phyloP scores from a whole-genome alignment of 192 early-diverging fungal species.

The Coemansia sp. region DNA sequence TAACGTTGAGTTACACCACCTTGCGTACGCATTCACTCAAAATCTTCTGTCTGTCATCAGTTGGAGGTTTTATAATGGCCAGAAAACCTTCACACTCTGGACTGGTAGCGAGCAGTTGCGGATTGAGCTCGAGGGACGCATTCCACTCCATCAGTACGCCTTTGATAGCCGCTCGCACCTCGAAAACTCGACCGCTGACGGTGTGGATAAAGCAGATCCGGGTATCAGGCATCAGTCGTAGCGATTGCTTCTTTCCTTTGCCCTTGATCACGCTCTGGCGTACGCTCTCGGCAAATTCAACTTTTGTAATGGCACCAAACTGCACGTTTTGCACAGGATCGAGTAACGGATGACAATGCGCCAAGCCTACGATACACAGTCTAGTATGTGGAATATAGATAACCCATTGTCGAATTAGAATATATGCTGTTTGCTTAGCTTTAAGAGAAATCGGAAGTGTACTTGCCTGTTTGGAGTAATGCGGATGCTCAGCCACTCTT shows the following conservation, averaged over 20 bases:
- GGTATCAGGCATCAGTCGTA: constrained; percentile 31
- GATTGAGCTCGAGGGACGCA: constrained; percentile 16
- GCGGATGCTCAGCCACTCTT: constrained; percentile 40
- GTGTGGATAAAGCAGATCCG: constrained; percentile 40
- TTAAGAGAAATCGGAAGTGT: background rate
- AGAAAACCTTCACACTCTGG: constrained; percentile 27
- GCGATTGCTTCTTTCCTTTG: constrained; percentile 44
- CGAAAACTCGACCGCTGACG: constrained; percentile 11
- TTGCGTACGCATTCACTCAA: constrained; percentile 24
- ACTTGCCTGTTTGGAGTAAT: constrained; percentile 41
- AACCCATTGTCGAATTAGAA: background rate
- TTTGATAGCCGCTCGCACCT: constrained; percentile 35
- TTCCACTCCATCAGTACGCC: constrained; percentile 50
- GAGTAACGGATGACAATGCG: constrained; percentile 31
- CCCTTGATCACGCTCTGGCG: constrained; percentile 38
- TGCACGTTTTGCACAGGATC: constrained; percentile 4
- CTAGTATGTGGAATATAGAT: constrained; percentile 5
- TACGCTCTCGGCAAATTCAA: constrained; percentile 29
- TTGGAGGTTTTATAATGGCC: constrained; percentile 36
- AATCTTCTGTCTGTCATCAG: constrained; percentile 29
- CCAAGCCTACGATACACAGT: constrained; percentile 34
- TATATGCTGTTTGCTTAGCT: too few relatives aligned
- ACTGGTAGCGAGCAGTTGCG: constrained; percentile 7
- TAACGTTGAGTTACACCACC: background rate
- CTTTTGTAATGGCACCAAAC: constrained; percentile 8